Evolutionary conservation across 2,329 filamentous ascomycete species (phyloP).

Genomic region (Fusarium ramigenum): DNA sequence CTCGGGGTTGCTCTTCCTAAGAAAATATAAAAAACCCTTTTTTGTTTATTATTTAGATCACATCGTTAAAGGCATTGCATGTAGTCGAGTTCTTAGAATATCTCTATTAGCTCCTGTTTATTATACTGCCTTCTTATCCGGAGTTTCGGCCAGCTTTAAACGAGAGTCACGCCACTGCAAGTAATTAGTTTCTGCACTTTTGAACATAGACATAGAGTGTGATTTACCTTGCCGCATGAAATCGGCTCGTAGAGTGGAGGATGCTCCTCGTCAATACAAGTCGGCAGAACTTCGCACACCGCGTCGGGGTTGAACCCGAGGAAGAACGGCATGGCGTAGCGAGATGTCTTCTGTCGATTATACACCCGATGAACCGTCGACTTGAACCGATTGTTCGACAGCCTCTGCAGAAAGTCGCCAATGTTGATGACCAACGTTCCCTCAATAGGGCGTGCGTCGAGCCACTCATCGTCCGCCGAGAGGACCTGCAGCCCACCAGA

Average conservation of each 20-base stretch:
- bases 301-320: constrained; percentile 3
- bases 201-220: rapidly evolving
- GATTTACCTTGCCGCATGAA: background rate
- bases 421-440: constrained; percentile 12
- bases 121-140: background rate
- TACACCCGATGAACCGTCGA: constrained; percentile 14
- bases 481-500: constrained; percentile 2
- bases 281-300: constrained; percentile 4
- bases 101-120: no score
- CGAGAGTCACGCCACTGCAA: background rate
- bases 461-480: constrained; percentile 12
- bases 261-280: background rate
- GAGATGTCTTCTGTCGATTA: background rate
- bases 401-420: constrained; percentile 1
- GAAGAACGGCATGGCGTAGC: constrained; percentile 8
- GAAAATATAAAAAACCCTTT: no score
- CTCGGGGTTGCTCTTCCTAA: no score
- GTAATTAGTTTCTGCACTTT: rapidly evolving
- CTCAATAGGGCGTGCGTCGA: background rate
- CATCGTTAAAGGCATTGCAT: no score
- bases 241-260: constrained; percentile 11
- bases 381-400: background rate
- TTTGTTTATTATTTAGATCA: no score
- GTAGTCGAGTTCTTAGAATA: no score
- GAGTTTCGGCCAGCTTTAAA: background rate